Evolutionary conservation across 2,329 filamentous ascomycete genomes (phyloP).

Genomic region (Dendrostoma leiphaemia): DNA sequence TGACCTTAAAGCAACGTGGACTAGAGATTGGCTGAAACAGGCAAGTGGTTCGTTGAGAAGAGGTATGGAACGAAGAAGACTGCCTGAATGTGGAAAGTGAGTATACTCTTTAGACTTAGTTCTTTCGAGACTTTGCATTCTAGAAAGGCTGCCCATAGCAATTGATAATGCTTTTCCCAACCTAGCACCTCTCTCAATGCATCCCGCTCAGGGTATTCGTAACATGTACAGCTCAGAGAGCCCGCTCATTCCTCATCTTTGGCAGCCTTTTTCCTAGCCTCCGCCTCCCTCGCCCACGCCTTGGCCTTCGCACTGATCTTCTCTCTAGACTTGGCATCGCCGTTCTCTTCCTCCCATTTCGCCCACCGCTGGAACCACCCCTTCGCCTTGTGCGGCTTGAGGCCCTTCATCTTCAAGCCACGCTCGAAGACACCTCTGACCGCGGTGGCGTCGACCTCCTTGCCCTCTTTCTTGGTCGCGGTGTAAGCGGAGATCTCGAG

Average conservation of each 20-base stretch:
- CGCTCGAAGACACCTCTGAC: slow-evolving; percentile 81
- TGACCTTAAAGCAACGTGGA: no score
- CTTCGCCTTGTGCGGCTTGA: slow-evolving; percentile 81
- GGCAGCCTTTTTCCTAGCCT: slow-evolving; percentile 34
- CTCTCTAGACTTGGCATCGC: slow-evolving; percentile 67
- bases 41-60: no score
- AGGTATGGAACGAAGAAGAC: no score
- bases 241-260: slow-evolving; percentile 24
- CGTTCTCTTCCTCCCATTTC: slow-evolving; percentile 77
- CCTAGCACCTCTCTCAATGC: neutral
- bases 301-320: slow-evolving; percentile 68
- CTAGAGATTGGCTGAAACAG: no score
- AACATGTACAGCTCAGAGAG: neutral
- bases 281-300: slow-evolving; percentile 62
- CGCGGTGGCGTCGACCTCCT: slow-evolving; percentile 40
- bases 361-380: slow-evolving; percentile 92
- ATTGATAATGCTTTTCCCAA: neutral
- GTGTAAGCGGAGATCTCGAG: slow-evolving; percentile 69
- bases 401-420: slow-evolving; percentile 63
- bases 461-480: slow-evolving; percentile 47
- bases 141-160: no score
- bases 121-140: no score
- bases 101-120: no score
- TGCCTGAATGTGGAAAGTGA: no score
- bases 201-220: neutral